Percentiles rank a stretch among this genome's conserved stretches.
Conservation (phyloP, 2,329 filamentous ascomycete species). For the Raffaelea deltoideospora region DNA sequence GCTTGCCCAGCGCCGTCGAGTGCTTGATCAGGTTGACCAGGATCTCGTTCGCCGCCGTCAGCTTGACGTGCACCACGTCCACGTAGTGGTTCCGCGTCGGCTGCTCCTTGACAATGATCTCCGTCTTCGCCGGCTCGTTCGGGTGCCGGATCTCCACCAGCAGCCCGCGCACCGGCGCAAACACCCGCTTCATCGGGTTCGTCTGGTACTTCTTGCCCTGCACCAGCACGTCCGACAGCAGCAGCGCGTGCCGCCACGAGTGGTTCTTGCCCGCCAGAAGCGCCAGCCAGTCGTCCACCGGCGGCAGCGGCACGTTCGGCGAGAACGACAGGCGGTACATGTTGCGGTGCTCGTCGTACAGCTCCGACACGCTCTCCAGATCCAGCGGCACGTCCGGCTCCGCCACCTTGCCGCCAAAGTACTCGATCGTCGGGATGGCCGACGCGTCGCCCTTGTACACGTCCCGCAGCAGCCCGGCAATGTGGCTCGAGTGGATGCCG, state of each 20-base stretch:
- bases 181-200: conserved; percentile 86
- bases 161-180: conserved; percentile 72
- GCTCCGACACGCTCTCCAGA: conserved; percentile 66
- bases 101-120: conserved; percentile 77
- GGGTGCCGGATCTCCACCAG: conserved; percentile 78
- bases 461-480: conserved; percentile 62
- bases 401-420: conserved; percentile 81
- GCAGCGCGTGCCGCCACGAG: conserved; percentile 89
- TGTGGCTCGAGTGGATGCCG: conserved; percentile 77
- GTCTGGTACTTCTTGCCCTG: conserved; percentile 96
- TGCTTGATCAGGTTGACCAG: conserved; percentile 85
- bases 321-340: conserved; percentile 71
- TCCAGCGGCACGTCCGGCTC: conserved; percentile 59
- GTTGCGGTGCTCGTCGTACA: conserved; percentile 63
- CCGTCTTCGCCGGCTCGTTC: conserved; percentile 67
- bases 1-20: conserved; percentile 67
- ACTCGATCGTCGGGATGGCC: conserved; percentile 74
- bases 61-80: conserved; percentile 74
- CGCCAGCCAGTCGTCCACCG: conserved; percentile 70
- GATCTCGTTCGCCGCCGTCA: conserved; percentile 64
- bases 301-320: conserved; percentile 58
- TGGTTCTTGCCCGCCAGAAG: conserved; percentile 73
- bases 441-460: conserved; percentile 61
- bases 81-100: conserved; percentile 73
- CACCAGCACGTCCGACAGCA: conserved; percentile 84